Evolutionary conservation across 139 green algal species (phyloP).

Genomic region (Microglena sp.): DNA sequence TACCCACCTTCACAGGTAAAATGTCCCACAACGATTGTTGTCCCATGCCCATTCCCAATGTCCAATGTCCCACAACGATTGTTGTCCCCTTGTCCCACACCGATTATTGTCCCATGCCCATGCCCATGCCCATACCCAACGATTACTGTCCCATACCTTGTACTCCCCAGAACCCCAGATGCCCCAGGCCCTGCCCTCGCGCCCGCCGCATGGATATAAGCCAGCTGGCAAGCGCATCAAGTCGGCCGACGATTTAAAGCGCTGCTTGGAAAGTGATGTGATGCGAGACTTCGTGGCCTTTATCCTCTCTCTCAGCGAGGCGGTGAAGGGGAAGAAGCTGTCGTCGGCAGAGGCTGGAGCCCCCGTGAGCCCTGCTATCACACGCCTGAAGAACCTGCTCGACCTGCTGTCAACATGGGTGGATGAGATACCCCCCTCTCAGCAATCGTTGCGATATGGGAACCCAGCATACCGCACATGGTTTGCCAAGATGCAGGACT

Average conservation of each 20-base stretch:
- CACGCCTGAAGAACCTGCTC: constrained; percentile 41
- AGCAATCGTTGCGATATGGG: constrained; percentile 80
- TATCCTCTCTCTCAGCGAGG: constrained; percentile 41
- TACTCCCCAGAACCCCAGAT: no score
- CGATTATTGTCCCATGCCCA: no score
- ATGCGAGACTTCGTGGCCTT: constrained; percentile 70
- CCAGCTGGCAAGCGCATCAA: constrained; percentile 26
- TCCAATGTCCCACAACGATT: no score
- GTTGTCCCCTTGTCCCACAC: no score
- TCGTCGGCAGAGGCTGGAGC: constrained; percentile 38
- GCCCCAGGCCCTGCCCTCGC: neutral
- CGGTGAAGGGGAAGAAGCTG: constrained; percentile 40
- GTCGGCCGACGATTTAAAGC: constrained; percentile 20
- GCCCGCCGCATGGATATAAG: neutral
- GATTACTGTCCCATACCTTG: no score
- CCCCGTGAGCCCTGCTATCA: constrained; percentile 14
- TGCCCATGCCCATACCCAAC: no score
- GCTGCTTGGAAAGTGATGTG: constrained; percentile 45
- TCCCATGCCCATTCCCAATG: no score
- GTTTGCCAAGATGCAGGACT: constrained; percentile 42
- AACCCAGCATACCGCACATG: constrained; percentile 87
- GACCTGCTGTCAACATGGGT: constrained; percentile 55
- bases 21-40: no score
- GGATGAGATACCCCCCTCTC: constrained; percentile 66
- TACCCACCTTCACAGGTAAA: no score